Percentiles rank a stretch among this genome's conserved stretches.
These are phyloP conservation scores for Fusarium concolor DNA, from an alignment of 2,329 filamentous ascomycete genomes.

Conservation along the genomic window DNA sequence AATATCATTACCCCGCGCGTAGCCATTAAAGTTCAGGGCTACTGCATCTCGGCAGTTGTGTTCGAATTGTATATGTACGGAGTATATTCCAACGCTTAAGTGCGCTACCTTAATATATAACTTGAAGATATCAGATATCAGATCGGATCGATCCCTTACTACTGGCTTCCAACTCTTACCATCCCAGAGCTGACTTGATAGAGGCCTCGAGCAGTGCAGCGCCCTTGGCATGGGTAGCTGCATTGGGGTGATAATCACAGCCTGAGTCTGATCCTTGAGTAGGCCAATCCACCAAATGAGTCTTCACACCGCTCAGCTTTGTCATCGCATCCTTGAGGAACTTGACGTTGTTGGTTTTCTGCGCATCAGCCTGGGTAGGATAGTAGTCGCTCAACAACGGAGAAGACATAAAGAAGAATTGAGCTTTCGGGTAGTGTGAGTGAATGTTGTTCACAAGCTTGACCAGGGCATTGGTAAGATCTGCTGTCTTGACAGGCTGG, in stretches of 20 bases:
- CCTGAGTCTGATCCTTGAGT: constrained; percentile 54
- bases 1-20: no score
- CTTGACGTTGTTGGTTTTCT: constrained; percentile 52
- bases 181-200: constrained; percentile 35
- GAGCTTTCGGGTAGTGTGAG: constrained; percentile 51
- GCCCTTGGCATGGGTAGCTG: constrained; percentile 51
- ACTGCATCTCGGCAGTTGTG: no score
- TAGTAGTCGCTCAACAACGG: constrained; percentile 56
- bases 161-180: background rate
- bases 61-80: no score
- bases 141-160: no score
- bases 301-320: constrained; percentile 46
- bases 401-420: constrained; percentile 55
- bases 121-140: no score
- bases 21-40: no score
- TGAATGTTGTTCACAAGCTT: constrained; percentile 44
- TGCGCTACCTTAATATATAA: no score
- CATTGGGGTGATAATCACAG: constrained; percentile 58
- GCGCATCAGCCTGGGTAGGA: constrained; percentile 51
- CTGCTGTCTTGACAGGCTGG: constrained; percentile 44
- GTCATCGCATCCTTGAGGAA: constrained; percentile 51
- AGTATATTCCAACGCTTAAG: no score
- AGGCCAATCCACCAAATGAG: constrained; percentile 57
- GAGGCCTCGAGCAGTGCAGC: constrained; percentile 47
- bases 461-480: constrained; percentile 46